Base-by-base conservation (phyloP, 768 basidiomycete genomes). In the Phanerodontia chrysosporium region DNA sequence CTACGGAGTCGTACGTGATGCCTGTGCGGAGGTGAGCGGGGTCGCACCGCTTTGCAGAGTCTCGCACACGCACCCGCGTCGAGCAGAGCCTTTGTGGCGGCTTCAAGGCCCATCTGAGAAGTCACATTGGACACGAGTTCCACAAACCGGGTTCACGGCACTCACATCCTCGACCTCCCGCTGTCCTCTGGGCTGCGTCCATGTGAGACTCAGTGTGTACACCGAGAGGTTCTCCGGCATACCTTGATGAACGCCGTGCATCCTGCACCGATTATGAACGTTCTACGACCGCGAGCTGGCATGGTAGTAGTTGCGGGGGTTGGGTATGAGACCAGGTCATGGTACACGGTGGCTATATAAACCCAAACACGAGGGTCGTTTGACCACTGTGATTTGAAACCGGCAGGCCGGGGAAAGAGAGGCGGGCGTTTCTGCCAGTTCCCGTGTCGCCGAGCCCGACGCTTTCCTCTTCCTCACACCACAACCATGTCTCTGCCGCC, bases 241-340 rank as follows among this genome's bases (percentile, higher is more conserved):
- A 86, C 89, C 81, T 92, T 92, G 68, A 83, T 85, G 69, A 91
- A 92, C 22, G 84, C 84, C 0, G 90, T 92, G 66, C 83, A 86
- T 62, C 90, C 89, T 44, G 79, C 84, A 5, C 89, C 89, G 48
- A 91, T 72, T 51, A 92, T 78, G 65, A 90, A 90, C 27, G 81
- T 80, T 54, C 69, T 49, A 30, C 57, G 60, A 36, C 63, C 60
- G 14, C 36, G 53, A n/a, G 57, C 27, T n/a, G 64, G 14, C 69
- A 68, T 70, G 45, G 32, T 59, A 24, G 44, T 56, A 18, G 39
- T 42, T 4, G 16, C 39, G 18, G 18, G 18, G 7, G 7, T 7
- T 7, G 39, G 39, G 39, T 9, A 18, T 42, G 8, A 18, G 6
- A 9, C 4, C 39, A 18, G 8, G 4, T 42, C 39, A 42, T 18